These are phyloP conservation scores for maize (Zea mays) DNA, from an alignment of 176 grass and related monocot species.

Conservation along the genomic window DNA sequence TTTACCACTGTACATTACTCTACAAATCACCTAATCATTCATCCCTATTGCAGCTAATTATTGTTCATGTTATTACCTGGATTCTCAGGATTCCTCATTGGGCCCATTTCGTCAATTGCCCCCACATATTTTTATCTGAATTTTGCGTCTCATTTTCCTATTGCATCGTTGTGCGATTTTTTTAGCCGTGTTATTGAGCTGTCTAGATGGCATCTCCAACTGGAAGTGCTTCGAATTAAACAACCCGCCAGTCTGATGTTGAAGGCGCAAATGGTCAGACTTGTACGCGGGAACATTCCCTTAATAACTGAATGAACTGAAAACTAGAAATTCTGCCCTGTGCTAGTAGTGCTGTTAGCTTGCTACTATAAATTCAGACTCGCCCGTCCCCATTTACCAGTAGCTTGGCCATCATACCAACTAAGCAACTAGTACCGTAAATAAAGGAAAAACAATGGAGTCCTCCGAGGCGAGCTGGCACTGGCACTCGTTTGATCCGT, in stretches of 20 bases:
- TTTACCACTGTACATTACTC: conserved; percentile 32
- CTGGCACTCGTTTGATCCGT: conserved; percentile 56
- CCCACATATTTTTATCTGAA: conserved; percentile 3
- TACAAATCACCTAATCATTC: conserved; percentile 37
- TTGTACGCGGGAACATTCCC: conserved; percentile 48
- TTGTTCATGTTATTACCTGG: conserved; percentile 20
- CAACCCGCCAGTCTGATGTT: not conserved
- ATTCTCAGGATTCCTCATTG: not conserved
- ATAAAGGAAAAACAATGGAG: conserved; percentile 20
- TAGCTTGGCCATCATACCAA: conserved; percentile 20
- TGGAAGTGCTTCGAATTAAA: not conserved
- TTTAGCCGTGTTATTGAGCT: conserved; percentile 35
- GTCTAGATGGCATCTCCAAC: conserved; percentile 29
- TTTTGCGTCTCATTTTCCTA: conserved; percentile 24
- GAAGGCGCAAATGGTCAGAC: conserved; percentile 46
- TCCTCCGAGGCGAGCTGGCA: conserved; percentile 57
- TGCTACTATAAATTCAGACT: conserved; percentile 36
- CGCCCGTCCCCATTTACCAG: conserved; percentile 6
- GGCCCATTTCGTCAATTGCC: not conserved
- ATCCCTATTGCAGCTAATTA: not conserved
- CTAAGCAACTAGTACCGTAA: not conserved
- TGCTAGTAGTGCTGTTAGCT: not conserved
- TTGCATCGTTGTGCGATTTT: conserved; percentile 13
- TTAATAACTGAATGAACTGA: conserved; percentile 7
- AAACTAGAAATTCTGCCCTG: not conserved